phyloP scores from a whole-genome alignment of 257 asterid species.

The Penstemon barbatus region DNA sequence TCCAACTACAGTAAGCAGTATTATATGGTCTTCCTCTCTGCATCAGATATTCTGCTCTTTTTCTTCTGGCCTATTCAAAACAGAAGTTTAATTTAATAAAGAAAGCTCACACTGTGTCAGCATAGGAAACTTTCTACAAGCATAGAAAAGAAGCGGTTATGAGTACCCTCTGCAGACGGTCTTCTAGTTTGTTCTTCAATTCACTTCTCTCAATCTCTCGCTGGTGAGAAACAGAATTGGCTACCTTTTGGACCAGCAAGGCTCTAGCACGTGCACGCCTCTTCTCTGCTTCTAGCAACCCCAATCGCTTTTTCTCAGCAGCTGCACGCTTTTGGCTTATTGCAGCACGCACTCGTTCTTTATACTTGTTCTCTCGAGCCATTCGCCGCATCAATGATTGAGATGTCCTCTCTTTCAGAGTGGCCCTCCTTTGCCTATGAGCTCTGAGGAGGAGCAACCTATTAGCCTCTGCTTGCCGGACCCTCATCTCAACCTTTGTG shows the following conservation, averaged over 20 bases:
- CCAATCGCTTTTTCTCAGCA: slow-evolving; percentile 82
- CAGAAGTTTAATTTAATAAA: slow-evolving; percentile 16
- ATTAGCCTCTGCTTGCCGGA: slow-evolving; percentile 87
- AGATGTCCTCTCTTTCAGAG: slow-evolving; percentile 80
- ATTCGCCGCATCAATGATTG: slow-evolving; percentile 67
- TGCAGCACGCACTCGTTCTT: slow-evolving; percentile 84
- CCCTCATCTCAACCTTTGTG: slow-evolving; percentile 76
- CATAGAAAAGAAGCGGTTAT: background rate
- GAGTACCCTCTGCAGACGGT: slow-evolving; percentile 74
- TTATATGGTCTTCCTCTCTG: slow-evolving; percentile 66
- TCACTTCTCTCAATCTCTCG: slow-evolving; percentile 80
- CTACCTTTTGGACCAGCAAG: slow-evolving; percentile 72
- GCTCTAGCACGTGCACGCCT: slow-evolving; percentile 71
- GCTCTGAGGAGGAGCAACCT: slow-evolving; percentile 81
- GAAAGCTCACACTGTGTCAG: slow-evolving; percentile 8
- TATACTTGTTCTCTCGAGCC: slow-evolving; percentile 84
- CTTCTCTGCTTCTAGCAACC: slow-evolving; percentile 90
- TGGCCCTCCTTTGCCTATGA: slow-evolving; percentile 73
- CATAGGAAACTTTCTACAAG: background rate
- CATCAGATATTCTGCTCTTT: slow-evolving; percentile 78
- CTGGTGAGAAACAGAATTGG: slow-evolving; percentile 60
- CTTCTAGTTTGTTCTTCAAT: slow-evolving; percentile 76
- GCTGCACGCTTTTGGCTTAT: slow-evolving; percentile 86
- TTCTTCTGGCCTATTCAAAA: slow-evolving; percentile 74
- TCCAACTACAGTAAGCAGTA: slow-evolving; percentile 44